Conservation (phyloP, 805 yeast species). For the Barnettozyma pratensis region DNA sequence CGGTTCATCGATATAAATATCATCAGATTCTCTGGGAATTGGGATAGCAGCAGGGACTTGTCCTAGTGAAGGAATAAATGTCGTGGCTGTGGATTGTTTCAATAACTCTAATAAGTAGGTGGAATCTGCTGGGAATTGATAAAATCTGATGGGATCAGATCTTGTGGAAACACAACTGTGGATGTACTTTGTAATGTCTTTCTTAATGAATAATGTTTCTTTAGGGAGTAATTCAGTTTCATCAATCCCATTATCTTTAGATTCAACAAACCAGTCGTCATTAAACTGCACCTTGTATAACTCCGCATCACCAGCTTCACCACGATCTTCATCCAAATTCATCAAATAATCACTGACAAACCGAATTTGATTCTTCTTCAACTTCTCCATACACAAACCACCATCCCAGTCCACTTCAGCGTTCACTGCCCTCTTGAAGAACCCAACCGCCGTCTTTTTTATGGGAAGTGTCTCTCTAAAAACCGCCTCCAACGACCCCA, state of each 20-base stretch:
- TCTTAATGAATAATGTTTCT: constrained; percentile 12
- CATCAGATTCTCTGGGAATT: constrained; percentile 3
- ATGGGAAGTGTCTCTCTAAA: constrained; percentile 1
- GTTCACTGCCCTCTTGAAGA: not conserved
- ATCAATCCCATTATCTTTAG: not conserved
- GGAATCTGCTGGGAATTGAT: not conserved
- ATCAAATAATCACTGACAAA: not conserved
- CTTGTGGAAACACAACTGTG: constrained; percentile 1
- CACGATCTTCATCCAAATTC: not conserved
- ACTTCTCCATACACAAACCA: not conserved
- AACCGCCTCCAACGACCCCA: not conserved
- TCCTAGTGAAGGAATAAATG: not conserved
- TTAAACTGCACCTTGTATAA: not conserved
- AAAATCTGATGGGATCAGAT: not conserved
- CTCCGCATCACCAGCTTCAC: not conserved
- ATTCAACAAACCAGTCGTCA: not conserved
- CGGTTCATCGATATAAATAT: constrained; percentile 1
- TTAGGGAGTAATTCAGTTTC: constrained; percentile 7
- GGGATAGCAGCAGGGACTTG: not conserved
- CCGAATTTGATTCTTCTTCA: too few relatives aligned
- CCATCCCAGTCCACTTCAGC: not conserved
- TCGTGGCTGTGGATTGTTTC: too few relatives aligned
- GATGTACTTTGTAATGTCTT: constrained; percentile 9
- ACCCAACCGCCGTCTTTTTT: not conserved
- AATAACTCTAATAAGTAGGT: too few relatives aligned